Conservation (phyloP, 768 basidiomycete genomes). For the Calocybe gangraenosa region DNA sequence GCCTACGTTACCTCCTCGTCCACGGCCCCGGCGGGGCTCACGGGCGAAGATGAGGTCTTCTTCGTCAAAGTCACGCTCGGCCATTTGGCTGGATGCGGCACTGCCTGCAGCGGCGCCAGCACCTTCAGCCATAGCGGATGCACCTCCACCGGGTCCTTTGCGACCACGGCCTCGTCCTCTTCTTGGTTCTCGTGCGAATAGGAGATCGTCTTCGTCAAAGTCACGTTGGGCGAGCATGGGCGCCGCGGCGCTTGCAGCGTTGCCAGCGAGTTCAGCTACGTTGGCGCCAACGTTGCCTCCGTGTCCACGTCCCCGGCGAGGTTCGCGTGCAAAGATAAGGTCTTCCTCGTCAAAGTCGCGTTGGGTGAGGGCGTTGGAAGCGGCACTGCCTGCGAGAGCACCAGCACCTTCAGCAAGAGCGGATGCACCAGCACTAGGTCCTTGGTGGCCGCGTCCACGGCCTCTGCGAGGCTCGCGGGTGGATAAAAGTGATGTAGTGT, state of each 20-base stretch:
- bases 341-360: conserved; percentile 4
- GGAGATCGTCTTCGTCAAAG: conserved; percentile 5
- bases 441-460: too few relatives aligned
- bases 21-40: background rate
- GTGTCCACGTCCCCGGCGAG: background rate
- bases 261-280: background rate
- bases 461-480: conserved; percentile 5
- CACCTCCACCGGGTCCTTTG: background rate
- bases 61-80: conserved; percentile 3
- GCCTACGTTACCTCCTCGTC: background rate
- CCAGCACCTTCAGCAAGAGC: conserved; percentile 7
- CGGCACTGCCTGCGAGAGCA: conserved; percentile 1
- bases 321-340: background rate
- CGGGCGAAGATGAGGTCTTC: background rate
- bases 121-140: background rate
- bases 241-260: background rate
- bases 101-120: background rate
- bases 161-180: background rate
- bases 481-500: background rate
- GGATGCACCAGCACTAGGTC: background rate
- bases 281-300: background rate
- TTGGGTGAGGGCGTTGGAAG: conserved; percentile 1
- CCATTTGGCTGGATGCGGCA: background rate
- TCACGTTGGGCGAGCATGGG: background rate
- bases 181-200: conserved; percentile 2